These are phyloP conservation scores for Fusarium liriodendri DNA, from an alignment of 2,329 filamentous ascomycete genomes.

Conservation along the genomic window DNA sequence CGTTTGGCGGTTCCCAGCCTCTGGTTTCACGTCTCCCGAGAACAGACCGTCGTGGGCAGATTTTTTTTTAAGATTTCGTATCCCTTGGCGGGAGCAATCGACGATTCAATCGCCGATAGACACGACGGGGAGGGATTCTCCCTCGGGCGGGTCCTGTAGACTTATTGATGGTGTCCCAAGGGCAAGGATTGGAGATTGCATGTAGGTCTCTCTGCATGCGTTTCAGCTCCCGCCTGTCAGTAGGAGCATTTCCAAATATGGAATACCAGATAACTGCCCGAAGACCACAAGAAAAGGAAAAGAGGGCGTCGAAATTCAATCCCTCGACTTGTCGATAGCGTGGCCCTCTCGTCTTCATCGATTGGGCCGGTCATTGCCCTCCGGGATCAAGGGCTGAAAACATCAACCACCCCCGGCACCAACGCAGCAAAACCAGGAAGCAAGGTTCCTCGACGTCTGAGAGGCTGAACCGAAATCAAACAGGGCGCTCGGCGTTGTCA, in stretches of 20 bases:
- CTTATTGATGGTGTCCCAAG: constrained; percentile 7
- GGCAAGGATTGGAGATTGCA: constrained; percentile 24
- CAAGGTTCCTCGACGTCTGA: constrained; percentile 20
- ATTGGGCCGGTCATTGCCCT: constrained; percentile 17
- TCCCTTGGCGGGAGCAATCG: constrained; percentile 21
- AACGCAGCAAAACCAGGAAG: constrained; percentile 25
- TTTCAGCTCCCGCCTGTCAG: constrained; percentile 30
- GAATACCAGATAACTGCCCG: constrained; percentile 4
- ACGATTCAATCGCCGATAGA: constrained; percentile 33
- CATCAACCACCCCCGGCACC: constrained; percentile 2
- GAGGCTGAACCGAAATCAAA: constrained; percentile 27
- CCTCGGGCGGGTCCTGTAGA: constrained; percentile 15
- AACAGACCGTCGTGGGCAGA: constrained; percentile 27
- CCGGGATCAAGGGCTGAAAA: constrained; percentile 29
- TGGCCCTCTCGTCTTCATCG: constrained; percentile 4
- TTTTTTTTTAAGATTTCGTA: constrained; percentile 30
- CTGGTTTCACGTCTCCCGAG: constrained; percentile 14
- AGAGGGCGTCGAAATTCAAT: not conserved
- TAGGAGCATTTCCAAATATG: constrained; percentile 13
- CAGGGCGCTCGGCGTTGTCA: constrained; percentile 25
- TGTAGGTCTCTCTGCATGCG: constrained; percentile 8
- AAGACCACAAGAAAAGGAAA: not conserved
- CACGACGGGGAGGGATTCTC: constrained; percentile 3
- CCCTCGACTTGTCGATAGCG: constrained; percentile 2
- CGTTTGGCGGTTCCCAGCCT: not conserved